These are phyloP conservation scores for Kalmusia sp. DNA, from an alignment of 2,329 filamentous ascomycete species.

Conservation along the genomic window DNA sequence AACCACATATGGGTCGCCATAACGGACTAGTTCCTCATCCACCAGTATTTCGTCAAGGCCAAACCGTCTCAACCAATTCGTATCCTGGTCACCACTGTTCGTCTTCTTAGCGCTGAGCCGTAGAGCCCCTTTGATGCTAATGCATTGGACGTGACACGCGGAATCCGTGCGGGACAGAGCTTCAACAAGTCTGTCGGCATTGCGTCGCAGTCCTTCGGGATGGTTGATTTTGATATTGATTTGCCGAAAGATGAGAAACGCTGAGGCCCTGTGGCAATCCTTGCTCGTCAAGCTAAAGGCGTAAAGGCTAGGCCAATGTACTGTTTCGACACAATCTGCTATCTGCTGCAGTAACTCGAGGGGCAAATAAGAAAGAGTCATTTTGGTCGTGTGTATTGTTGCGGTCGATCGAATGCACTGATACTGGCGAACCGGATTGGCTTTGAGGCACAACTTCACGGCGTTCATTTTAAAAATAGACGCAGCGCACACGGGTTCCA, in stretches of 20 bases:
- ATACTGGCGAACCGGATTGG: no score
- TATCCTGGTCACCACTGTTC: not conserved
- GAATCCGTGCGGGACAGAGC: slow-evolving; percentile 21
- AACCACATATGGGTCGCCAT: slow-evolving; percentile 14
- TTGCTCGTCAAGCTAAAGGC: slow-evolving; percentile 23
- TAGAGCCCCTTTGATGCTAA: slow-evolving; percentile 25
- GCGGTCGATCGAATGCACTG: not conserved
- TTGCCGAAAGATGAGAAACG: slow-evolving; percentile 20
- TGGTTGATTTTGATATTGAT: slow-evolving; percentile 17
- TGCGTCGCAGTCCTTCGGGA: slow-evolving; percentile 15
- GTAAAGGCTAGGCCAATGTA: slow-evolving; percentile 25
- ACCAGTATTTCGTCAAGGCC: slow-evolving; percentile 24
- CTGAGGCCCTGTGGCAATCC: slow-evolving; percentile 22
- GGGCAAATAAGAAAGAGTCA: slow-evolving; percentile 18
- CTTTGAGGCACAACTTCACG: no score
- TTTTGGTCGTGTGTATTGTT: slow-evolving; percentile 12
- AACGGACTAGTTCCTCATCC: slow-evolving; percentile 11
- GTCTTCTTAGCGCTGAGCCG: slow-evolving; percentile 11
- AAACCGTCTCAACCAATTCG: not conserved
- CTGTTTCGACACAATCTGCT: slow-evolving; percentile 19
- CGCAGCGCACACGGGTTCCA: no score
- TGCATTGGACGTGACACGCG: slow-evolving; percentile 21
- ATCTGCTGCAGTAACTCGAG: slow-evolving; percentile 26
- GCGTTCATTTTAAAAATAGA: no score
- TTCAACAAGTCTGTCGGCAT: slow-evolving; percentile 18